Percentiles rank a stretch among this genome's conserved stretches.
phyloP scores from a whole-genome alignment of 495 filamentous ascomycete species.

The Amniculicola lignicola region DNA sequence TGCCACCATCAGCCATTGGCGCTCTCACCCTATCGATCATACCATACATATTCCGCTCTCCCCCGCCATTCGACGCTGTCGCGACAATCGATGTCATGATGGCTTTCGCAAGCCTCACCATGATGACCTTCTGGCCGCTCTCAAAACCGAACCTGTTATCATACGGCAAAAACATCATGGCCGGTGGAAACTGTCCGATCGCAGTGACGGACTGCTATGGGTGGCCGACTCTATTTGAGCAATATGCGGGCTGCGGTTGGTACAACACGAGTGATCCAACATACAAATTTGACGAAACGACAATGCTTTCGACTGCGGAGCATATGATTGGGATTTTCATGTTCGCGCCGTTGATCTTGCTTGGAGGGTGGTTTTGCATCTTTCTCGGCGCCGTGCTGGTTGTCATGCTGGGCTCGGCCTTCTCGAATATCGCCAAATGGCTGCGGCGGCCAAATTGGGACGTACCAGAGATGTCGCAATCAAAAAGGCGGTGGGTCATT shows the following conservation, averaged over 20 bases:
- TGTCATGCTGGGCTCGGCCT: conserved; percentile 9
- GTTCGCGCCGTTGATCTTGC: conserved; percentile 10
- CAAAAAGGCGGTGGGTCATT: conserved; percentile 8
- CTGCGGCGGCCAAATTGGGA: conserved; percentile 11
- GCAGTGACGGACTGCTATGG: conserved; percentile 4
- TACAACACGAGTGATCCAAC: conserved; percentile 10
- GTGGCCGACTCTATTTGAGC: conserved; percentile 8
- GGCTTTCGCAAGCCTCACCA: conserved; percentile 7
- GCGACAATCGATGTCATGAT: conserved; percentile 10
- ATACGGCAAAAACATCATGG: conserved; percentile 8
- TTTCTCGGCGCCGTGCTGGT: conserved; percentile 8
- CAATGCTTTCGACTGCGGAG: conserved; percentile 12
- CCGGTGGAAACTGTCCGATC: conserved; percentile 8
- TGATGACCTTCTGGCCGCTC: conserved; percentile 9
- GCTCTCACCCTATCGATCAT: conserved; percentile 13
- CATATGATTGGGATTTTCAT: conserved; percentile 6
- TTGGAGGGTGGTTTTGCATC: conserved; percentile 12
- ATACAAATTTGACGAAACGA: conserved; percentile 9
- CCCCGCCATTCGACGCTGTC: conserved; percentile 7
- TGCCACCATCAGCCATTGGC: conserved; percentile 9
- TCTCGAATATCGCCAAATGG: conserved; percentile 7
- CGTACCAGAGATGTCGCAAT: conserved; percentile 8
- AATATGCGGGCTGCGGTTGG: conserved; percentile 6
- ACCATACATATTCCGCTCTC: conserved; percentile 12
- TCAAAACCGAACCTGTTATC: conserved; percentile 4